Percentiles rank a stretch among this genome's conserved stretches.
These are phyloP conservation scores for Corrigiola litoralis DNA, from an alignment of 179 eudicot genomes.

Conservation along the genomic window DNA sequence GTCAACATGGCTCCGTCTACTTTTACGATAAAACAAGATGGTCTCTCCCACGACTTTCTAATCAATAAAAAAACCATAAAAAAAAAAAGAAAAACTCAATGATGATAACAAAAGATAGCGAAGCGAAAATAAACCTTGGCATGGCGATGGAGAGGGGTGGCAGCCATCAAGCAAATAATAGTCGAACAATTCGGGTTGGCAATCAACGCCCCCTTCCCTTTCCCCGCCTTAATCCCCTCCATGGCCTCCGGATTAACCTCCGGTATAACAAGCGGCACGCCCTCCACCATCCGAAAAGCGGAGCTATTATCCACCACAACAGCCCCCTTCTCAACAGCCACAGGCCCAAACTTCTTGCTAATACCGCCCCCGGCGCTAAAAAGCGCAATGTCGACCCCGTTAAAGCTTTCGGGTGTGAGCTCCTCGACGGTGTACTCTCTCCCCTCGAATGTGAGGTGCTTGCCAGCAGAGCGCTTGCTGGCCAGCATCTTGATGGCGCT, in stretches of 20 bases:
- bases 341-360: constrained; percentile 78
- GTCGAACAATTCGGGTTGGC: constrained; percentile 98
- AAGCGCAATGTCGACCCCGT: constrained; percentile 73
- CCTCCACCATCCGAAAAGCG: constrained; percentile 86
- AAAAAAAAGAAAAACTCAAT: not conserved
- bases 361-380: constrained; percentile 90
- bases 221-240: constrained; percentile 49
- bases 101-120: not conserved
- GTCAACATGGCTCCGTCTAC: too few species aligned
- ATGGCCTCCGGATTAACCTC: constrained; percentile 93
- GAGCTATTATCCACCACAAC: constrained; percentile 95
- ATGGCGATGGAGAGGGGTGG: constrained; percentile 82
- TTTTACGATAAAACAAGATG: too few species aligned
- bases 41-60: too few species aligned
- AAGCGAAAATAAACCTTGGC: constrained; percentile 50
- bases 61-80: not conserved
- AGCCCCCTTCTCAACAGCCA: constrained; percentile 63
- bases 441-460: constrained; percentile 49
- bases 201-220: constrained; percentile 74
- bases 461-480: constrained; percentile 76
- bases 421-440: constrained; percentile 50
- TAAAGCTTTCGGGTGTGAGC: constrained; percentile 51
- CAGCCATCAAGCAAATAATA: constrained; percentile 95
- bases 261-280: constrained; percentile 82
- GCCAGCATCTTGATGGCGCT: constrained; percentile 77